Evolutionary conservation across 164 flowering plant genomes (phyloP).

Genomic region (Nymphaea thermarum): DNA sequence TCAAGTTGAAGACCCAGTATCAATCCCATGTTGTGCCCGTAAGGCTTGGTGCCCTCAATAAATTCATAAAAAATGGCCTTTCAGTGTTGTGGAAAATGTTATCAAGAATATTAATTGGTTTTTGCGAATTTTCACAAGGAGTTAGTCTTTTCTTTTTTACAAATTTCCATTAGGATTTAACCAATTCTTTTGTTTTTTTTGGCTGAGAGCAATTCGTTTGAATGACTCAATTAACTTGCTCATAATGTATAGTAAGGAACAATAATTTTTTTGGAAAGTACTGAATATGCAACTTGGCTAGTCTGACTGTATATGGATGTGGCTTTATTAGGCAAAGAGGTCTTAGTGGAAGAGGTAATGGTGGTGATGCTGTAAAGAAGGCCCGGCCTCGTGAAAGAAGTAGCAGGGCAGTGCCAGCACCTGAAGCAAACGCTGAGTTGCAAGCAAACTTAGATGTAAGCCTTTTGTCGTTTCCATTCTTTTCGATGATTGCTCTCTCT

Average conservation of each 20-base stretch:
- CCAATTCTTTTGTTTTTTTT: too few species aligned
- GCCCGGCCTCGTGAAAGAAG: constrained; percentile 42
- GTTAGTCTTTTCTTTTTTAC: too few species aligned
- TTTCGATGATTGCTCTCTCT: too few species aligned
- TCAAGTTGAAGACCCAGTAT: too few species aligned
- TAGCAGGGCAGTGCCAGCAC: constrained; percentile 73
- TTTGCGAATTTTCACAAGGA: not conserved
- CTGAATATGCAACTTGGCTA: not conserved
- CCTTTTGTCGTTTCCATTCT: not conserved
- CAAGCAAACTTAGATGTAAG: constrained; percentile 83
- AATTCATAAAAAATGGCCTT: too few species aligned
- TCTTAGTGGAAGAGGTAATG: constrained; percentile 31
- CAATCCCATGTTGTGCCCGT: not conserved
- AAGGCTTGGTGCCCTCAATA: not conserved
- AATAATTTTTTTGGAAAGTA: too few species aligned
- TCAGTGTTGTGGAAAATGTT: too few species aligned
- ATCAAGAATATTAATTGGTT: too few species aligned
- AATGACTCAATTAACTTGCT: too few species aligned
- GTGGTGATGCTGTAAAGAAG: constrained; percentile 37
- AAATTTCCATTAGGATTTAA: not conserved
- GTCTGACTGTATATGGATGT: not conserved
- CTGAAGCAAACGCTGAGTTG: constrained; percentile 89
- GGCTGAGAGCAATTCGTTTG: too few species aligned
- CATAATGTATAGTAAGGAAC: not conserved
- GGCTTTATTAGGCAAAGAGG: constrained; percentile 41